Base-by-base conservation (phyloP, 257 asterid species). In the Fraxinus cuspidata region DNA sequence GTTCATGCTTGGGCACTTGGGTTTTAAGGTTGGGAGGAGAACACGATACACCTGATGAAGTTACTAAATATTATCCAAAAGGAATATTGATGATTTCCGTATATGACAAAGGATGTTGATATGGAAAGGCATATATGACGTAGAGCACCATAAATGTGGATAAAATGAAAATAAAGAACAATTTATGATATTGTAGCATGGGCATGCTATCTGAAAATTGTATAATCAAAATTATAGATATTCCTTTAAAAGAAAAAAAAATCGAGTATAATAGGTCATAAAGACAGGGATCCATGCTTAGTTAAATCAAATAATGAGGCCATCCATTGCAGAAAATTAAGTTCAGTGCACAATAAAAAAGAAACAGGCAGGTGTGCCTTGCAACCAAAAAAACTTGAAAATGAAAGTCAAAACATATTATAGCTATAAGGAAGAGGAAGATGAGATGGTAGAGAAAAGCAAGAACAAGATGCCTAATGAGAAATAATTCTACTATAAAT, bases 1-100 rank as follows among this genome's bases (percentile, higher is more conserved):
- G 4, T 73, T 31, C 25, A 67, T 47, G 21, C 60, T 28, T 77
- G 32, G 13, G 66, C 21, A 71, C 34, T 12, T 37, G 63, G 67
- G 73, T 37, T 79, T 79, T 40, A 66, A 71, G 74, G 77, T 74
- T 51, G 67, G 19, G 35, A 47, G 58, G 21, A 15, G 58, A 47
- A 47, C 70, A 68, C 51, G 25, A 40, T 31, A 69, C 29, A 74
- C 5, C 8, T 37, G 28, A 58, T 35, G 13, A 77, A 71, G 31
- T 63, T 10, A 11, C 13, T 34, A 34, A 21, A 28, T 34, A 66
- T 28, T 44, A 63, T 63, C 16, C 69, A 8, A 58, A 21, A 21
- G 15, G 2, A 58, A n/a, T 63, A 27, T 27, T 63, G 69, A 63
- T 10, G 34, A 27, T 27, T 63, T 63, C 25, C 4, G 27, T 56